phyloP scores from a whole-genome alignment of 305 asterid species.

The Fraxinus sp. region DNA sequence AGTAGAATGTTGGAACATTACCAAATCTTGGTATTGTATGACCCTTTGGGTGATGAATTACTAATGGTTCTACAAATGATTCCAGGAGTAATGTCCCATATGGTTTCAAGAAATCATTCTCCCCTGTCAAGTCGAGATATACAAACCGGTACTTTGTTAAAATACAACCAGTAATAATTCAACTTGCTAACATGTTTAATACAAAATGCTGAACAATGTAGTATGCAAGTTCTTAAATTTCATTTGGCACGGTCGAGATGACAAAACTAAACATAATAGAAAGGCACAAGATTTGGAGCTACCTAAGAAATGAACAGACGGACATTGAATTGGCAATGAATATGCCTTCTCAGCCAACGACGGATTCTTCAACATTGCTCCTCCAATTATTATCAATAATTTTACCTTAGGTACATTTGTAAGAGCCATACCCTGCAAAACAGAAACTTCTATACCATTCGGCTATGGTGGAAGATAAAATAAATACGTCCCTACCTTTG shows the following conservation, averaged over 20 bases:
- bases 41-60: slow-evolving; percentile 82
- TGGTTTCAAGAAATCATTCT: slow-evolving; percentile 68
- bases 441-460: neutral
- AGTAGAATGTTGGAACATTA: slow-evolving; percentile 30
- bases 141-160: neutral
- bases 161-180: neutral
- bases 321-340: slow-evolving; percentile 57
- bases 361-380: slow-evolving; percentile 61
- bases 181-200: neutral
- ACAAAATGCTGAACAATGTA: neutral
- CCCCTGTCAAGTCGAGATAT: slow-evolving; percentile 50
- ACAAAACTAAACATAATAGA: neutral
- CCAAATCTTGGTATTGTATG: slow-evolving; percentile 94
- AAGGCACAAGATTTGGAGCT: neutral
- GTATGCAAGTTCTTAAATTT: neutral
- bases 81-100: slow-evolving; percentile 63
- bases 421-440: slow-evolving; percentile 68
- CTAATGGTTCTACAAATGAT: slow-evolving; percentile 64
- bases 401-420: slow-evolving; percentile 69
- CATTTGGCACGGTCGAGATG: neutral
- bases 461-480: neutral
- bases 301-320: slow-evolving; percentile 91
- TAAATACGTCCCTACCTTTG: slow-evolving; percentile 41
- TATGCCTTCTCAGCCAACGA: slow-evolving; percentile 64
- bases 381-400: slow-evolving; percentile 69